phyloP scores from a whole-genome alignment of 805 yeast genomes.

The Groenewaldozyma salmanticensis region DNA sequence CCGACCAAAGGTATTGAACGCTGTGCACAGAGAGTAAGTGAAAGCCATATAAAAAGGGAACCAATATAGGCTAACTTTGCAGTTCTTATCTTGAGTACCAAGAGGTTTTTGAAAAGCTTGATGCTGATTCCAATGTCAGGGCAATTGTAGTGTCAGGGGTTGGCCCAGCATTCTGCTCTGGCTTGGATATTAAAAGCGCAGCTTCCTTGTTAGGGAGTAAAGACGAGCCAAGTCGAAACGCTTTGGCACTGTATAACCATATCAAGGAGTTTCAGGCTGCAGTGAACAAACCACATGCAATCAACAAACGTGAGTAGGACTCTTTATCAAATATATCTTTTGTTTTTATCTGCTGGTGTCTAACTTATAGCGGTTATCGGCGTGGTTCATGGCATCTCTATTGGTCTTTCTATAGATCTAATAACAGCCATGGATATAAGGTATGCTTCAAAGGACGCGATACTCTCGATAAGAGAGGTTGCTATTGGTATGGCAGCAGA shows the following conservation, averaged over 20 bases:
- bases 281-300: constrained; percentile 27
- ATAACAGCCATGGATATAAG: constrained; percentile 51
- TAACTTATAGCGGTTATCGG: constrained; percentile 43
- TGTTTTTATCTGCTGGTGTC: neutral
- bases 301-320: constrained; percentile 23
- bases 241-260: constrained; percentile 27
- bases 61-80: neutral
- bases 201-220: constrained; percentile 11
- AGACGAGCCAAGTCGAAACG: constrained; percentile 22
- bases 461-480: constrained; percentile 56
- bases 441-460: constrained; percentile 41
- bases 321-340: neutral
- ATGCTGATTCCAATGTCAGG: constrained; percentile 35
- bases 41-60: neutral
- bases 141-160: constrained; percentile 48
- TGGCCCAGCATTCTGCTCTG: constrained; percentile 53
- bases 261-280: constrained; percentile 51
- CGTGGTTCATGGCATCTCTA: constrained; percentile 52
- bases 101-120: constrained; percentile 37
- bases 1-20: constrained; percentile 51
- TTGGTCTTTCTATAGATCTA: constrained; percentile 64
- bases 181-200: constrained; percentile 43
- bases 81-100: constrained; percentile 50
- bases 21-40: constrained; percentile 37
- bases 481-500: constrained; percentile 71